These are phyloP conservation scores for Camellia sinensis DNA, from an alignment of 148 eudicot genomes.

Conservation along the genomic window DNA sequence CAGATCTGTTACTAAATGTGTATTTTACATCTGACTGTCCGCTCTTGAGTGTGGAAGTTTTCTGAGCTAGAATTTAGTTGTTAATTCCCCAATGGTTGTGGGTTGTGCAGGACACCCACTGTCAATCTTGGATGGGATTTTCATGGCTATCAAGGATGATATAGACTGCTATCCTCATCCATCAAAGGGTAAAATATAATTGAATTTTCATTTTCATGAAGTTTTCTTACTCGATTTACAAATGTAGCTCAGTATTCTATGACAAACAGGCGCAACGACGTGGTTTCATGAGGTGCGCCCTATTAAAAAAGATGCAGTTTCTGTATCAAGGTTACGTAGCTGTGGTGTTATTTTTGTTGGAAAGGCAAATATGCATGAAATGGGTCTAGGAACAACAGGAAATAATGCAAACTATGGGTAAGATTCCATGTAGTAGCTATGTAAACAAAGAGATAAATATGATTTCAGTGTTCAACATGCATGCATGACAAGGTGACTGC, in stretches of 20 bases:
- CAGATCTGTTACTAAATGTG: conserved; percentile 10
- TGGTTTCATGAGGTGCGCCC: conserved; percentile 82
- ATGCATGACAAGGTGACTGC: too few species aligned
- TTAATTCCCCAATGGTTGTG: conserved; percentile 10
- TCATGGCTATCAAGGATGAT: conserved; percentile 96
- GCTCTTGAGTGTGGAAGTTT: not conserved
- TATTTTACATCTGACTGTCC: not conserved
- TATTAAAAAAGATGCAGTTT: conserved; percentile 73
- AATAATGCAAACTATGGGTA: conserved; percentile 92
- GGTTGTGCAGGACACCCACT: conserved; percentile 68
- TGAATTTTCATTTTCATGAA: not conserved
- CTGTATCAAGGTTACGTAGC: conserved; percentile 79
- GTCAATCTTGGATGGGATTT: conserved; percentile 87
- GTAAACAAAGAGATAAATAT: too few species aligned
- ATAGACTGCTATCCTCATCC: conserved; percentile 92
- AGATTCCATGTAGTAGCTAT: conserved; percentile 21
- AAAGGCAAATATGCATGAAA: conserved; percentile 98
- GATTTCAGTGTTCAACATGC: too few species aligned
- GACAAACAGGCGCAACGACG: conserved; percentile 72
- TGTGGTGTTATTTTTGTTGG: conserved; percentile 93
- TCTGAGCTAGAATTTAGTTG: not conserved
- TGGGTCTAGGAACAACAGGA: conserved; percentile 92
- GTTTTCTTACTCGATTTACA: not conserved
- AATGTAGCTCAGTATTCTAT: conserved; percentile 12
- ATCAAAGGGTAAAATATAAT: conserved; percentile 62